Evolutionary conservation across 1,139 yeast genomes (phyloP).

Genomic region (Lodderomyces beijingensis): DNA sequence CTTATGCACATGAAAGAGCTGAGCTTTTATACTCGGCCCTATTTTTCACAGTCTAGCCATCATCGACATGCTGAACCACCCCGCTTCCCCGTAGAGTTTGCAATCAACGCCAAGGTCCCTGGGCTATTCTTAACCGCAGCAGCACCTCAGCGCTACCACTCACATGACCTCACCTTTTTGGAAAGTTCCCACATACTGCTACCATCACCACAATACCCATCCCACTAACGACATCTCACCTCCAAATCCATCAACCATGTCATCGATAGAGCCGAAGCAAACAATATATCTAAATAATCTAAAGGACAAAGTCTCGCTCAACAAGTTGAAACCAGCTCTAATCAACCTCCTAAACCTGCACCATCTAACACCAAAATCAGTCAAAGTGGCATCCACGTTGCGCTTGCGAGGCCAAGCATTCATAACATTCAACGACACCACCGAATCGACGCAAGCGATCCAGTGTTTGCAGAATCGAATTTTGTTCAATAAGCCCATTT

Average conservation of each 20-base stretch:
- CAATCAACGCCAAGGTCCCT: too few relatives aligned
- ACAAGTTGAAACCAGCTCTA: conserved; percentile 46
- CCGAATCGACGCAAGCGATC: conserved; percentile 49
- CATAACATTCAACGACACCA: conserved; percentile 50
- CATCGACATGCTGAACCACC: too few relatives aligned
- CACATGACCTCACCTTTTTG: too few relatives aligned
- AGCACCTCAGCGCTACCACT: too few relatives aligned
- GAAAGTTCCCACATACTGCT: background rate
- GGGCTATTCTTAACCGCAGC: too few relatives aligned
- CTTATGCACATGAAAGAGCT: too few relatives aligned
- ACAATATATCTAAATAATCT: conserved; percentile 64
- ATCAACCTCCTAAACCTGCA: conserved; percentile 36
- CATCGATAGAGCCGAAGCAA: conserved; percentile 17
- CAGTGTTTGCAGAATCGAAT: conserved; percentile 33
- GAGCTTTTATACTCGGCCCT: too few relatives aligned
- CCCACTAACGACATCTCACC: background rate
- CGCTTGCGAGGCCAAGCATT: conserved; percentile 85
- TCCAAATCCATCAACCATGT: conserved; percentile 4
- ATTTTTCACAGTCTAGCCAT: too few relatives aligned
- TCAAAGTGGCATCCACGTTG: conserved; percentile 58
- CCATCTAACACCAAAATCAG: conserved; percentile 51
- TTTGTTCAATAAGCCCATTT: conserved; percentile 55
- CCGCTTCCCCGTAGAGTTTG: too few relatives aligned
- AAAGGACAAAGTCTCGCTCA: conserved; percentile 62
- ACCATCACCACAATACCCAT: background rate